These are phyloP conservation scores for Adansonia digitata DNA, from an alignment of 345 rosid genomes.

Conservation along the genomic window DNA sequence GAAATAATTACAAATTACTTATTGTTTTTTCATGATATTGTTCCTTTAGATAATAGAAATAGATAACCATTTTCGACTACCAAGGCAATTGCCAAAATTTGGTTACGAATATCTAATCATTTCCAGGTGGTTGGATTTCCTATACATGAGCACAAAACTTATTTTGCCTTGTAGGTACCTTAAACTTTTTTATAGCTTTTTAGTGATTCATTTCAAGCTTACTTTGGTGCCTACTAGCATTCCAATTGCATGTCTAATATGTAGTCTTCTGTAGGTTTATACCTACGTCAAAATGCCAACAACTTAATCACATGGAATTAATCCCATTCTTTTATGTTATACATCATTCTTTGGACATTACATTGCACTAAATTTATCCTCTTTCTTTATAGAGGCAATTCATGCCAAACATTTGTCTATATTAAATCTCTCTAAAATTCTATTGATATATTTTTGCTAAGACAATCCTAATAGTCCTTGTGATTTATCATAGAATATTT, in stretches of 20 bases:
- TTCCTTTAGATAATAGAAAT: too few relatives aligned
- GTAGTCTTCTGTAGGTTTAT: background rate
- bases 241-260: background rate
- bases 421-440: too few relatives aligned
- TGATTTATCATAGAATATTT: too few relatives aligned
- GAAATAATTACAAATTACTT: too few relatives aligned
- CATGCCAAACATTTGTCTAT: too few relatives aligned
- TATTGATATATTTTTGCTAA: too few relatives aligned
- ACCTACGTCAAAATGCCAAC: background rate
- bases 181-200: too few relatives aligned
- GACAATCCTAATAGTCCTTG: too few relatives aligned
- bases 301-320: too few relatives aligned
- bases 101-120: too few relatives aligned
- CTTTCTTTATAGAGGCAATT: background rate
- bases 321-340: background rate
- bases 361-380: conserved; percentile 5
- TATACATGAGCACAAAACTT: background rate
- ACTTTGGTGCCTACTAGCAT: background rate
- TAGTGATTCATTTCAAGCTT: background rate
- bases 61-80: background rate
- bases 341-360: conserved; percentile 13
- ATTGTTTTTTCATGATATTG: background rate
- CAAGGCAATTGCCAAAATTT: too few relatives aligned
- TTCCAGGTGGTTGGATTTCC: background rate
- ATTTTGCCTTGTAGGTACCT: background rate